Evolutionary conservation across 106 monocot species (phyloP), one percentile per base, ranked within the genome.

Genomic region (Dioscorea alata): DNA sequence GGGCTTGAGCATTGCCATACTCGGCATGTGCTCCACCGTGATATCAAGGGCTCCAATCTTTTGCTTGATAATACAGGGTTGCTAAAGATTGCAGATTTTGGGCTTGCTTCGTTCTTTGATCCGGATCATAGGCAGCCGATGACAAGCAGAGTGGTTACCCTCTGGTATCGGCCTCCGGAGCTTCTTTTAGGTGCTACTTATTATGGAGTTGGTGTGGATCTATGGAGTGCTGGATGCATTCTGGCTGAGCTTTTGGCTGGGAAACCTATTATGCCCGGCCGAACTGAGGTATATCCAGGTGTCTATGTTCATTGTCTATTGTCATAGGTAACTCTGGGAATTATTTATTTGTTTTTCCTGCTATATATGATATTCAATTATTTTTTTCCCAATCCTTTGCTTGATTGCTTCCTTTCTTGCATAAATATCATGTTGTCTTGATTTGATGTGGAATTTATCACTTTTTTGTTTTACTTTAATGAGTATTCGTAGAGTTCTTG

Each of bases 191-290:
- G 81, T 14, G 76, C 76, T 7, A 76, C 72, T 33, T 71, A 81
- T 68, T 81, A 81, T 76, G 72, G 76, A 22, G 75, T 75, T 3
- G 62, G 80, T 17, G 71, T 81, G 50, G 80, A 81, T 33, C 67
- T 81, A 1, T 81, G 81, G 81, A 81, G 81, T 68, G 76, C 81
- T 14, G 81, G 81, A 13, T 81, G 81, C 63, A 81, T 81, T 59
- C 51, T 81, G 33, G 81, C 81, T n/a, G 81, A 81, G 64, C 61
- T 81, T 12, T 68, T 81, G 72, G 68, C 76, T 33, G 76, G 76
- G 57, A 81, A 73, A 66, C 81, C 81, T 15, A 81, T 81, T 2
- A 72, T 81, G 76, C 81, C 81, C 33, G 81, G 81, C 3, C 71
- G 81, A 23, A 81, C 76, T 34, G 81, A 81, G 76, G 81, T 81